These are phyloP conservation scores for Vigna unguiculata DNA, from an alignment of 306 rosid genomes.

Conservation along the genomic window DNA sequence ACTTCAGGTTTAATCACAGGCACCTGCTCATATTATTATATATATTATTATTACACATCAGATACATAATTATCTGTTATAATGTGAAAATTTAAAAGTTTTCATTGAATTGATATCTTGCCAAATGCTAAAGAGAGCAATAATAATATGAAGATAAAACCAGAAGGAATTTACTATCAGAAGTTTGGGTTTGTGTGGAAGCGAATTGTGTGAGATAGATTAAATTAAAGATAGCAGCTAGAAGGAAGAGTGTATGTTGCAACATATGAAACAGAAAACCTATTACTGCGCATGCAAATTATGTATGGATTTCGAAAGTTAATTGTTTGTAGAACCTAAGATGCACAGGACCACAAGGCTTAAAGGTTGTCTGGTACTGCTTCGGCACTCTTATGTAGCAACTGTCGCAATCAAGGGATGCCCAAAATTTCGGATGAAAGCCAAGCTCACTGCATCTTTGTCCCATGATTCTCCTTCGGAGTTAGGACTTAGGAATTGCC, in stretches of 20 bases:
- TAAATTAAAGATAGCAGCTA: too few relatives aligned
- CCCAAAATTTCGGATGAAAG: conserved; percentile 17
- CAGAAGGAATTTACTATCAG: background rate
- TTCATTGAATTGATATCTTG: background rate
- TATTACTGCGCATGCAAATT: background rate
- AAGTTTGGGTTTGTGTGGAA: background rate
- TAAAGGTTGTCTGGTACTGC: conserved; percentile 21
- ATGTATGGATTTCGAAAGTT: background rate
- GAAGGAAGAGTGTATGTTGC: background rate
- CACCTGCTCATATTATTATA: conserved; percentile 22
- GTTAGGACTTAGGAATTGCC: background rate
- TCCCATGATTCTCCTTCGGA: background rate
- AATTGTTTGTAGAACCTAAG: background rate
- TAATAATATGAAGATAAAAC: background rate
- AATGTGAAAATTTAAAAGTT: background rate
- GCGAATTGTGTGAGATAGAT: background rate
- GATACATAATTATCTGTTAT: background rate
- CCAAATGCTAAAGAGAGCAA: background rate
- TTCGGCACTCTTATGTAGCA: conserved; percentile 8
- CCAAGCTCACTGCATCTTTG: background rate
- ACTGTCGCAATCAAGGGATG: conserved; percentile 27
- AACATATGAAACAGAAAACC: background rate
- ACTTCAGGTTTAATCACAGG: conserved; percentile 5
- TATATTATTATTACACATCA: conserved; percentile 3
- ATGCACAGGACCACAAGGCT: conserved; percentile 10